Evolutionary conservation across 2,329 filamentous ascomycete species (phyloP).

Genomic region (Penicillium fuscoglaucum): DNA sequence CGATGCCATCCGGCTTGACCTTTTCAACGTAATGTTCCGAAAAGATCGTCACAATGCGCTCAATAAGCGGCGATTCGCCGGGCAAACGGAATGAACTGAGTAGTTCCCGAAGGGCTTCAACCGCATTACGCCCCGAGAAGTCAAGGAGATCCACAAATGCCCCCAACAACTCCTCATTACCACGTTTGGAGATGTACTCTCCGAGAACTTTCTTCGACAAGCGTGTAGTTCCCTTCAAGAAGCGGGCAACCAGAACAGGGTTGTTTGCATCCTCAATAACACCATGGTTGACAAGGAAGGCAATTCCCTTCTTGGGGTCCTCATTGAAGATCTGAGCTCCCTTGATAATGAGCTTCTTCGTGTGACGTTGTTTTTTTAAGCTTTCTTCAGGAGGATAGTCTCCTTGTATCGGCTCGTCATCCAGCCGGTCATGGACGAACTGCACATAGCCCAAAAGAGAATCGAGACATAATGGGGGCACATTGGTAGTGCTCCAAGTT

Average conservation of each 20-base stretch:
- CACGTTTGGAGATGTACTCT: constrained; percentile 88
- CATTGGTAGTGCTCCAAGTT: constrained; percentile 98
- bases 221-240: constrained; percentile 81
- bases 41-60: constrained; percentile 85
- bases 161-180: constrained; percentile 79
- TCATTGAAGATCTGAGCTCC: constrained; percentile 94
- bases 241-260: constrained; percentile 76
- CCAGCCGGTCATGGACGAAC: constrained; percentile 82
- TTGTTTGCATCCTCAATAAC: constrained; percentile 77
- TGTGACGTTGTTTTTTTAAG: constrained; percentile 70
- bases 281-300: constrained; percentile 78
- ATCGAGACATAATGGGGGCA: constrained; percentile 90
- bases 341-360: constrained; percentile 85
- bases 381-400: constrained; percentile 65
- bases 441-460: constrained; percentile 88
- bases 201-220: constrained; percentile 89
- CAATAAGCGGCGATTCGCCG: constrained; percentile 89
- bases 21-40: constrained; percentile 77
- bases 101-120: constrained; percentile 85
- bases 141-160: constrained; percentile 87
- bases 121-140: constrained; percentile 80
- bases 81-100: constrained; percentile 90
- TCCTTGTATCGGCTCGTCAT: constrained; percentile 65
- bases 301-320: constrained; percentile 83
- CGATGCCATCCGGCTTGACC: constrained; percentile 70